A percentile compares a stretch with the other conserved stretches of the same genome.
Evolutionary conservation across 805 yeast species (phyloP).

Genomic region (Candida khao-thaluensis): DNA sequence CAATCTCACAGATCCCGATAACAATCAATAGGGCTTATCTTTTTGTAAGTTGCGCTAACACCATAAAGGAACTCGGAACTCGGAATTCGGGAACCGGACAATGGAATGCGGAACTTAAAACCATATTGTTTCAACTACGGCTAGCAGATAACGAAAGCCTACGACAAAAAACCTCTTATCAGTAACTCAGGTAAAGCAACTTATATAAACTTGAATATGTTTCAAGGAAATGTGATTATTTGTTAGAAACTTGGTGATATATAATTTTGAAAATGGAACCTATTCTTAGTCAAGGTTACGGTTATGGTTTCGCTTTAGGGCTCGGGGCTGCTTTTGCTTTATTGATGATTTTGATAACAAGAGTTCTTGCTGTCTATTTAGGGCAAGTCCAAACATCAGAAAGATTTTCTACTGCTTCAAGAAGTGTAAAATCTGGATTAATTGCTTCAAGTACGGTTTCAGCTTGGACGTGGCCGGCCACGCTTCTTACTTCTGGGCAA

Average conservation of each 20-base stretch:
- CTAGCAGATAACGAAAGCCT: neutral
- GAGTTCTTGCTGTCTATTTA: conserved; percentile 33
- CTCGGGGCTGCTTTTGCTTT: conserved; percentile 46
- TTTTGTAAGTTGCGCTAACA: too few relatives aligned
- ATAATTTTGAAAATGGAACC: conserved; percentile 6
- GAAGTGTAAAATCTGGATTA: conserved; percentile 43
- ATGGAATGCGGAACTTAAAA: neutral
- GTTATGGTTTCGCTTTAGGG: conserved; percentile 46
- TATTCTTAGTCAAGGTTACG: conserved; percentile 19
- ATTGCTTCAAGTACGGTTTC: conserved; percentile 44
- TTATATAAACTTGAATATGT: neutral
- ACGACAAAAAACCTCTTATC: neutral
- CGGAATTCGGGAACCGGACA: conserved; percentile 4
- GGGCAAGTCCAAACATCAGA: conserved; percentile 44
- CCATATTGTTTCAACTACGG: neutral
- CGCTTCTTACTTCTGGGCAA: conserved; percentile 29
- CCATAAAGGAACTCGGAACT: too few relatives aligned
- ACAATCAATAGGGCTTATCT: too few relatives aligned
- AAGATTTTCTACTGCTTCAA: conserved; percentile 42
- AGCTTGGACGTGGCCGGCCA: conserved; percentile 48
- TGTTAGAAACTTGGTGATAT: neutral
- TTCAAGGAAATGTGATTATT: neutral
- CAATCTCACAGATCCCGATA: too few relatives aligned
- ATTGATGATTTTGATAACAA: conserved; percentile 34
- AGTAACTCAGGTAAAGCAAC: neutral